A percentile compares a stretch with the other conserved stretches of the same genome.
Conservation (phyloP, 139 green algal genomes). For the Chlamydomonas eustigma region DNA sequence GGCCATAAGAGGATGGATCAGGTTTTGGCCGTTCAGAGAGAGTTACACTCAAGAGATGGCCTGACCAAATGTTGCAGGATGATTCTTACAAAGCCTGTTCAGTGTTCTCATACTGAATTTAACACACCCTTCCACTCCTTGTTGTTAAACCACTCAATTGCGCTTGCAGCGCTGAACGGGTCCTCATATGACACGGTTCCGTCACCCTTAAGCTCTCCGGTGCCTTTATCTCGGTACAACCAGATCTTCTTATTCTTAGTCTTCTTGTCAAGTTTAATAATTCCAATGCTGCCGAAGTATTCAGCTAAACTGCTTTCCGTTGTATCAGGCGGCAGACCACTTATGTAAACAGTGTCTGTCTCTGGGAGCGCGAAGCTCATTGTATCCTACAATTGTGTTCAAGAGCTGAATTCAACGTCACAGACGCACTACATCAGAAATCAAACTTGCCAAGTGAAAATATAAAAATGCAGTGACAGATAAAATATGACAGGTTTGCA, state of each 20-base stretch:
- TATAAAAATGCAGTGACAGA: too few species aligned
- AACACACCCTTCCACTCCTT: constrained; percentile 66
- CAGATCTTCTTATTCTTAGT: constrained; percentile 61
- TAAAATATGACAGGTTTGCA: too few species aligned
- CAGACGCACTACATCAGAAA: too few species aligned
- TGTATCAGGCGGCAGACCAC: not conserved
- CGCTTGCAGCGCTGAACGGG: constrained; percentile 68
- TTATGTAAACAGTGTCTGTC: constrained; percentile 17
- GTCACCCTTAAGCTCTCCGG: constrained; percentile 77
- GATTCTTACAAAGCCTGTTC: not conserved
- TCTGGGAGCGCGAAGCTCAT: constrained; percentile 7
- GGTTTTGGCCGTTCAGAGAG: not conserved
- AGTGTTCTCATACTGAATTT: not conserved
- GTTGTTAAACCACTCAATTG: constrained; percentile 81
- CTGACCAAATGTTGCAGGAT: not conserved
- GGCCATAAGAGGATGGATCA: not conserved
- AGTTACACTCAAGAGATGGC: not conserved
- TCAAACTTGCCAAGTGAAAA: too few species aligned
- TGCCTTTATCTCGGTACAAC: constrained; percentile 56
- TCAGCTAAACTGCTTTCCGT: constrained; percentile 50
- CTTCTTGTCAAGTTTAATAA: constrained; percentile 66
- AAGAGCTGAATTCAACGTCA: too few species aligned
- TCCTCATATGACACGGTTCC: constrained; percentile 61
- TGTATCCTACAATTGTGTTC: not conserved
- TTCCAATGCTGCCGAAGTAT: constrained; percentile 77